phyloP scores from a whole-genome alignment of 139 green algal species.

The Trebouxia sp. region DNA sequence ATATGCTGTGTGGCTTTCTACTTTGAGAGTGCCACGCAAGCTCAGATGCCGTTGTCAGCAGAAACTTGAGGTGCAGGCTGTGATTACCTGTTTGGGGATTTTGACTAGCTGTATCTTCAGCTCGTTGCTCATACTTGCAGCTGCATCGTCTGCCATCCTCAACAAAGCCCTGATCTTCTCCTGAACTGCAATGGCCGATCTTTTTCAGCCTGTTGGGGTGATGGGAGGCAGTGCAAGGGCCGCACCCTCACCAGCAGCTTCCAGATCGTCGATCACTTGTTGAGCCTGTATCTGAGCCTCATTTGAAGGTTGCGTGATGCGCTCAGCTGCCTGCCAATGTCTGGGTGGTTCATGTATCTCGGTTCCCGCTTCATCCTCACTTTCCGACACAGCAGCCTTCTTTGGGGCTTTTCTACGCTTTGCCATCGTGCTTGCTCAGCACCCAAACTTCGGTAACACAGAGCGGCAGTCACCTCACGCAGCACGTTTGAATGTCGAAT shows the following conservation, averaged over 20 bases:
- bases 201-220: no score
- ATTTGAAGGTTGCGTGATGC: not conserved
- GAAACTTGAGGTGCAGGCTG: no score
- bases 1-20: no score
- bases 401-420: conserved; percentile 14
- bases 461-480: no score
- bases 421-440: no score
- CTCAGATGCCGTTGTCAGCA: no score
- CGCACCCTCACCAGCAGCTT: not conserved
- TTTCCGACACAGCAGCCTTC: not conserved
- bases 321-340: not conserved
- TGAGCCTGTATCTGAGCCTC: conserved; percentile 7
- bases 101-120: conserved; percentile 19
- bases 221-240: no score
- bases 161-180: conserved; percentile 10
- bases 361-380: not conserved
- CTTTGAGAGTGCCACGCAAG: no score
- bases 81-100: conserved; percentile 8
- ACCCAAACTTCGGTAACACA: no score
- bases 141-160: conserved; percentile 18
- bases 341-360: not conserved
- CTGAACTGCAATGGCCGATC: no score
- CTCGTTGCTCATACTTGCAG: conserved; percentile 18
- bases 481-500: no score
- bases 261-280: not conserved